Base-by-base conservation (phyloP, 2,329 filamentous ascomycete genomes). In the Bipolaris sorokiniana region DNA sequence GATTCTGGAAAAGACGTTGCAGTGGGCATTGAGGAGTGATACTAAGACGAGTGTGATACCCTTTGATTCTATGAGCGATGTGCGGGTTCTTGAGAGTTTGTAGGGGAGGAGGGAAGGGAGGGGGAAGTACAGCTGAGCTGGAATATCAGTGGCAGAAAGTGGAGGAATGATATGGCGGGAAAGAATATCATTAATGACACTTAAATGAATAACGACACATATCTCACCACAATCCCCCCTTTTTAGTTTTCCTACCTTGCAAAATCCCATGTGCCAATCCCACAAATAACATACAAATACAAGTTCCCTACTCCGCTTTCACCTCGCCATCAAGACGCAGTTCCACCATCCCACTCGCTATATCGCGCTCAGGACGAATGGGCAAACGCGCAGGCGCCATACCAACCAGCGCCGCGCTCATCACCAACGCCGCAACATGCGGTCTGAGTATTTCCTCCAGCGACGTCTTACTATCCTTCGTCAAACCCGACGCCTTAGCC, bases 1-100 rank as follows among this genome's bases (percentile, higher is more conserved):
- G 16, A 80, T 80, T 2, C 50, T 85, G 47, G 77, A 76, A 58
- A 77, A 76, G 60, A 69, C 76, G 6, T 54, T 76, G 7, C 55
- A 44, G n/a, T 75, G 74, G 70, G 72, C 71, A 15, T 28, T 76
- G 48, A 64, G 64, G 7, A 68, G 72, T 33, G 57, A 67, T 49
- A 45, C 51, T 3, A 54, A 40, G 16, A 48, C 44, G 23, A 66
- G 58, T 54, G 49, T 53, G 33, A 62, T 57, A 47, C 64, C 63
- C 23, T 64, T 73, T 54, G 62, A 62, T 37, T 59, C 58, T 5
- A 58, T 64, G 61, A 57, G 60, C 44, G 61, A 67, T 33, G 63
- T 72, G 15, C 60, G 59, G 26, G 51, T 67, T 41, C 15, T 63
- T 5, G 65, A 63, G 51, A 51, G 63, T 20, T 38, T 63, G 52